Percentiles rank a stretch among this genome's conserved stretches.
Conservation (phyloP, 2,329 filamentous ascomycete genomes). For the Pleurostoma richardsiae region DNA sequence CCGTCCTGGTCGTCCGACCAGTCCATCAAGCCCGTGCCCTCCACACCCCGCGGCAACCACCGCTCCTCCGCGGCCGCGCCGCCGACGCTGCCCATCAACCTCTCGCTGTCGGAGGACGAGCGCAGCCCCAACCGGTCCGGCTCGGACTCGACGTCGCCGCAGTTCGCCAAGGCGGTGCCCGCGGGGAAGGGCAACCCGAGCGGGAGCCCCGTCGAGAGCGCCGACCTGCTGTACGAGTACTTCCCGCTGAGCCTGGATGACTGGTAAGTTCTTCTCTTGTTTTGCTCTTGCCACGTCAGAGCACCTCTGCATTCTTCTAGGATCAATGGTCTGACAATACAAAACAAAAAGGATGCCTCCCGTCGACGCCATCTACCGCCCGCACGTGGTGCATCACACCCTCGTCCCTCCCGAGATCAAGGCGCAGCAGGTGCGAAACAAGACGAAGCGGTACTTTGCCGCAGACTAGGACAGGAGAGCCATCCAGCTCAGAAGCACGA, state of each 20-base stretch:
- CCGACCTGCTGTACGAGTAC: constrained; percentile 88
- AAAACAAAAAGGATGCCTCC: constrained; percentile 62
- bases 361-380: constrained; percentile 83
- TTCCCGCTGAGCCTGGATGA: constrained; percentile 89
- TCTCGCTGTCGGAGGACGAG: constrained; percentile 58
- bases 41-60: constrained; percentile 12
- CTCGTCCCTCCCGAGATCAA: constrained; percentile 65
- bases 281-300: constrained; percentile 8
- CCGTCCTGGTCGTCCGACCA: constrained; percentile 42
- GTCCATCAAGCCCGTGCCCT: constrained; percentile 15
- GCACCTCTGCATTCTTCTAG: constrained; percentile 9
- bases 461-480: constrained; percentile 42
- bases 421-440: constrained; percentile 60
- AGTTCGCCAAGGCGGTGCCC: constrained; percentile 31
- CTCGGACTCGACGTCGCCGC: constrained; percentile 36
- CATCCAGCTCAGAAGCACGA: too few relatives aligned
- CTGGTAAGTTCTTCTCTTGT: constrained; percentile 46
- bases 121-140: constrained; percentile 47
- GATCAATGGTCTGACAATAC: constrained; percentile 10
- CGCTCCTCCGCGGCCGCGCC: constrained; percentile 15
- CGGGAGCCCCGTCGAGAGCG: constrained; percentile 67
- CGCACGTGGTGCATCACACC: constrained; percentile 91
- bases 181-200: constrained; percentile 29
- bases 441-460: constrained; percentile 68
- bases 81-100: constrained; percentile 34